Evolutionary conservation across 805 yeast genomes (phyloP).

Genomic region (Limtongozyma cylindracea): DNA sequence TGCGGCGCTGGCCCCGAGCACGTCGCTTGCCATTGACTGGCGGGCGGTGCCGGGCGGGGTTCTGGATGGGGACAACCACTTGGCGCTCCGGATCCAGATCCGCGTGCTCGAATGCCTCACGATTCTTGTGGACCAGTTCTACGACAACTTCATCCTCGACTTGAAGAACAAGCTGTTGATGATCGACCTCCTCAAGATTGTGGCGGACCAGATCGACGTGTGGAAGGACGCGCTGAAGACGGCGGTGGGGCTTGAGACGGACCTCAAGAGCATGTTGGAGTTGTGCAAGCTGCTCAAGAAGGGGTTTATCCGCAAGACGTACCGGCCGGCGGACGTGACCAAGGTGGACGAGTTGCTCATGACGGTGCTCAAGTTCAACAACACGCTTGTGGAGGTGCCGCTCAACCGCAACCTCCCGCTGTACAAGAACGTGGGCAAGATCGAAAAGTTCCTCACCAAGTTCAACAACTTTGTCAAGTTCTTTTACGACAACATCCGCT

Average conservation of each 20-base stretch:
- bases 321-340: constrained; percentile 26
- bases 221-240: constrained; percentile 19
- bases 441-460: constrained; percentile 35
- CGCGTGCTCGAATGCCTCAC: constrained; percentile 60
- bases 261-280: constrained; percentile 13
- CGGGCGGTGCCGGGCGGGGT: no score
- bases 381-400: constrained; percentile 17
- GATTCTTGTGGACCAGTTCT: constrained; percentile 47
- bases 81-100: constrained; percentile 54
- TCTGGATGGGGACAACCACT: constrained; percentile 36
- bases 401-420: constrained; percentile 19
- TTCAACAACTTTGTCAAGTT: constrained; percentile 37
- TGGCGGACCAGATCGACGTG: constrained; percentile 38
- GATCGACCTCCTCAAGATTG: constrained; percentile 35
- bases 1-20: constrained; percentile 5
- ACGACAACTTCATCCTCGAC: constrained; percentile 51
- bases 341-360: constrained; percentile 12
- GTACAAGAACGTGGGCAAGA: constrained; percentile 16
- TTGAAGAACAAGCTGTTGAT: constrained; percentile 29
- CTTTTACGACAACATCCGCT: constrained; percentile 26
- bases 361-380: constrained; percentile 15
- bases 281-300: constrained; percentile 44
- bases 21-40: constrained; percentile 7
- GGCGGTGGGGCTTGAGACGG: constrained; percentile 8
- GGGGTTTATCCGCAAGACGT: constrained; percentile 41